phyloP scores from a whole-genome alignment of 306 rosid species.

The Rosa persica region DNA sequence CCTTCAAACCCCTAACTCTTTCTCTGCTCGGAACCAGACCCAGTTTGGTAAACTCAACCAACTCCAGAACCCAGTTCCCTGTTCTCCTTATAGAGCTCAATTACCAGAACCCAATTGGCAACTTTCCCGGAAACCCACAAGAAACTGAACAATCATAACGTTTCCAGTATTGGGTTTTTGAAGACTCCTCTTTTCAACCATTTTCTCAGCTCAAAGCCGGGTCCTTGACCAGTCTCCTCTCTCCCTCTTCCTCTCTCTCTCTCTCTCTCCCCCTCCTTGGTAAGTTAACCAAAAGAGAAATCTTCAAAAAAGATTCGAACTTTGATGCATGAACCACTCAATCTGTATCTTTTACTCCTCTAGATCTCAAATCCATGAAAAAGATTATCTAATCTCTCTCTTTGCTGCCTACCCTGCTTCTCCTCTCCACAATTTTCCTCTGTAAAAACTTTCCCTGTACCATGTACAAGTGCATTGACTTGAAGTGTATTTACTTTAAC shows the following conservation, averaged over 20 bases:
- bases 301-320: slow-evolving; percentile 22
- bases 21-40: slow-evolving; percentile 19
- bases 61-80: slow-evolving; percentile 23
- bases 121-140: slow-evolving; percentile 29
- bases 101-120: slow-evolving; percentile 32
- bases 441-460: slow-evolving; percentile 24
- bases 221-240: slow-evolving; percentile 27
- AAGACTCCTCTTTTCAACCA: slow-evolving; percentile 12
- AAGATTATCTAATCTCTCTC: slow-evolving; percentile 23
- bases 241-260: slow-evolving; percentile 2
- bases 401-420: neutral
- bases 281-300: slow-evolving; percentile 28
- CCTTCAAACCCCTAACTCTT: neutral
- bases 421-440: slow-evolving; percentile 22
- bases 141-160: slow-evolving; percentile 11
- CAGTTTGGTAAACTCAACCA: slow-evolving; percentile 21
- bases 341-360: slow-evolving; percentile 19
- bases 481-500: slow-evolving; percentile 10
- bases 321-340: slow-evolving; percentile 21
- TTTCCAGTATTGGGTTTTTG: neutral
- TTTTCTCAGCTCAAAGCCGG: neutral
- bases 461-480: slow-evolving; percentile 44
- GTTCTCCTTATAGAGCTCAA: slow-evolving; percentile 28
- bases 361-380: slow-evolving; percentile 42
- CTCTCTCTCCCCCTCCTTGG: neutral